phyloP scores from a whole-genome alignment of 1,284 basidiomycete genomes.

The Trichosporon sp. region DNA sequence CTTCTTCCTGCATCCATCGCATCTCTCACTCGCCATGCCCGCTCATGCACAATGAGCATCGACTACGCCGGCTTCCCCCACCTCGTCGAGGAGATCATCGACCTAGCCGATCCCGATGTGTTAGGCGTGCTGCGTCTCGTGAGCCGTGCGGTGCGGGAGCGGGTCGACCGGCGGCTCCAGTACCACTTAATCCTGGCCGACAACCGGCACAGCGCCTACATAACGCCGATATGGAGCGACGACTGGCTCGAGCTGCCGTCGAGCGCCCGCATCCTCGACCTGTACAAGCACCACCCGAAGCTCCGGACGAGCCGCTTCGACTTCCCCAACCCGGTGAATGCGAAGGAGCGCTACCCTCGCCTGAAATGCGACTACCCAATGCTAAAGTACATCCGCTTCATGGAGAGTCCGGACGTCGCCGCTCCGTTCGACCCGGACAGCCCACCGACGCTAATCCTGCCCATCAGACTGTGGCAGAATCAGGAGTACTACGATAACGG shows the following conservation, averaged over 20 bases:
- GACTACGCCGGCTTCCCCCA: constrained; percentile 19
- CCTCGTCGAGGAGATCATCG: constrained; percentile 16
- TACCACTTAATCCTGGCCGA: constrained; percentile 7
- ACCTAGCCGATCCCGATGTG: not conserved
- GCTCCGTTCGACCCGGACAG: constrained; percentile 1
- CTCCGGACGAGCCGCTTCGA: not conserved
- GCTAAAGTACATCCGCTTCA: constrained; percentile 14
- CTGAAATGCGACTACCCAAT: constrained; percentile 11
- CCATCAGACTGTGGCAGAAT: constrained; percentile 8
- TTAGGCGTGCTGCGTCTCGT: not conserved
- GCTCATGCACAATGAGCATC: constrained; percentile 12
- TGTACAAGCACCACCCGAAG: constrained; percentile 13
- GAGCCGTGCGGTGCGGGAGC: not conserved
- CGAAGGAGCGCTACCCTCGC: constrained; percentile 3
- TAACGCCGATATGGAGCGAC: constrained; percentile 17
- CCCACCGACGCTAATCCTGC: constrained; percentile 1
- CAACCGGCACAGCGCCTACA: constrained; percentile 16
- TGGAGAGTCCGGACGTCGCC: constrained; percentile 9
- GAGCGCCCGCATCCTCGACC: not conserved
- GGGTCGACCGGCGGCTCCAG: constrained; percentile 14
- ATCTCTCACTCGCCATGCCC: not conserved
- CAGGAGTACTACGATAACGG: constrained; percentile 19
- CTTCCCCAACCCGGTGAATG: not conserved
- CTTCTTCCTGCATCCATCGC: not conserved
- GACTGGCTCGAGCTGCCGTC: constrained; percentile 17